Conservation (phyloP, 805 yeast genomes). For the Zygosaccharomyces bisporus region DNA sequence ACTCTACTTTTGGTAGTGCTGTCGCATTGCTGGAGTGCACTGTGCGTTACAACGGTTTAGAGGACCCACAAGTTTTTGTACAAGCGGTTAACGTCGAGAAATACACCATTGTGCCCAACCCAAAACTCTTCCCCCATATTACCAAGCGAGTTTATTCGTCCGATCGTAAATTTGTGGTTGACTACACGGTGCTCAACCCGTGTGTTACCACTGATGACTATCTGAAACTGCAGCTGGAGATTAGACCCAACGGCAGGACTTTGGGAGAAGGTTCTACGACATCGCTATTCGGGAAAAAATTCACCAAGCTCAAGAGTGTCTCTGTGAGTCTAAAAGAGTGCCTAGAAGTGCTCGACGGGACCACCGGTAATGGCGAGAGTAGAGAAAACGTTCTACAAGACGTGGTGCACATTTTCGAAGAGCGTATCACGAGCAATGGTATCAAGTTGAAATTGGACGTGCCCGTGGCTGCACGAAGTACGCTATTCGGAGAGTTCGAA, state of each 20-base stretch:
- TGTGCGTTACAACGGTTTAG: conserved; percentile 19
- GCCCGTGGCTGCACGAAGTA: conserved; percentile 29
- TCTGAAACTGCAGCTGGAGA: conserved; percentile 38
- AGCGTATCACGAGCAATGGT: conserved; percentile 30
- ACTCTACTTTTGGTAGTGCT: conserved; percentile 46
- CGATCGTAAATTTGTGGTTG: conserved; percentile 48
- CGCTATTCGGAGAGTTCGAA: conserved; percentile 32
- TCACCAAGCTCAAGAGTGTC: conserved; percentile 42
- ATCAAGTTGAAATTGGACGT: conserved; percentile 26
- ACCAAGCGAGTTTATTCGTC: conserved; percentile 43
- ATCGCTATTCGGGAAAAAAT: conserved; percentile 25
- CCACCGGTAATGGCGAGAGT: conserved; percentile 29
- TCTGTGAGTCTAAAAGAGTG: conserved; percentile 50
- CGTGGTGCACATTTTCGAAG: conserved; percentile 31
- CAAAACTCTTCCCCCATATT: conserved; percentile 51
- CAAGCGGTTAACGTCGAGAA: conserved; percentile 48
- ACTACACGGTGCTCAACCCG: conserved; percentile 46
- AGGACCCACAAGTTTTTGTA: conserved; percentile 21
- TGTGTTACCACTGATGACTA: conserved; percentile 59
- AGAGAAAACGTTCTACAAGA: conserved; percentile 43
- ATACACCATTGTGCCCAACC: conserved; percentile 55
- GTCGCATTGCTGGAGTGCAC: conserved; percentile 42
- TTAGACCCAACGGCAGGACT: conserved; percentile 39
- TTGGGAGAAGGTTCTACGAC: conserved; percentile 11
- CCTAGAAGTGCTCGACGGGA: conserved; percentile 47